Evolutionary conservation across 768 basidiomycete species (phyloP), one percentile per base, ranked within the genome.

Genomic region (Phaeotremella skinneri): DNA sequence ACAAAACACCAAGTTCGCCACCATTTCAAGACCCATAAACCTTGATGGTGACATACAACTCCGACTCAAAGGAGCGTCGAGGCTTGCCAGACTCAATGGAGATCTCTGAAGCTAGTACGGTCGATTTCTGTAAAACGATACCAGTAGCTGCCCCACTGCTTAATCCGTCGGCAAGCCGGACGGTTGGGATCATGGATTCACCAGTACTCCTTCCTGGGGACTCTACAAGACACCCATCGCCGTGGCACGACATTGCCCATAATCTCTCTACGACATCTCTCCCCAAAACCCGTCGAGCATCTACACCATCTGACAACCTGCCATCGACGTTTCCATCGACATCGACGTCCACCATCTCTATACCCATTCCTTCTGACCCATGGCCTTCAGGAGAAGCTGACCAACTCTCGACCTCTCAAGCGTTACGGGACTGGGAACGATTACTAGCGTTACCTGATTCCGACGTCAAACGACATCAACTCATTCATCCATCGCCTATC

Each of bases 161-260:
- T n/a, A n/a, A n/a, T n/a, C n/a, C n/a, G n/a, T n/a, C n/a, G n/a
- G n/a, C n/a, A n/a, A n/a, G n/a, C n/a, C n/a, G n/a, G n/a, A n/a
- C n/a, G n/a, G n/a, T n/a, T n/a, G n/a, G n/a, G 23, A 43, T 42
- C 27, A 17, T 26, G 32, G 42, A 34, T 30, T 55, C 54, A 16
- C 47, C 59, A 2, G 47, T 47, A 30, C 21, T 39, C 2, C 26
- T 50, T 16, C 56, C 61, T 5, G 47, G 45, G 21, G 64, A 66
- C 42, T 52, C 56, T 29, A 30, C 63, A 17, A 54, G 67, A 3
- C 67, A 68, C 17, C 72, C 72, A 4, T 73, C 72, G 45, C 72
- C 72, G 62, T 73, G 72, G 72, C 61, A 63, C 20, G 64, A 73
- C 4, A 34, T 73, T 20, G 65, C 69, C 11, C 72, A 73, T 54